Evolutionary conservation across 108 stramenopile species (phyloP).

Genomic region (Nitzschia palea): DNA sequence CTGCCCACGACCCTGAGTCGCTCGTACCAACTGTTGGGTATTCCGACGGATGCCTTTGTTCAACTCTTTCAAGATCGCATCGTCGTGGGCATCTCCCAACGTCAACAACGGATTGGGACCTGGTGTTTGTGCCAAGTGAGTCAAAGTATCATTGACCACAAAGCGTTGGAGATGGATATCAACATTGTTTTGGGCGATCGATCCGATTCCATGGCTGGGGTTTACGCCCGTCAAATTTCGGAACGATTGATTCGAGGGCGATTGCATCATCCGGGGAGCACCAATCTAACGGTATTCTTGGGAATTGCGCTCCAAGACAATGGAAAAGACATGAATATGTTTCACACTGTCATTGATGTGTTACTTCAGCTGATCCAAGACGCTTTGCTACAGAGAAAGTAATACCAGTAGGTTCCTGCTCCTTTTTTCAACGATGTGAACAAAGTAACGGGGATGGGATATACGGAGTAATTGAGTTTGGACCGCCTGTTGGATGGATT

Average conservation of each 20-base stretch:
- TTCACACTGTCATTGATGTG: constrained; percentile 23
- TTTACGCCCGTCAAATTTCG: constrained; percentile 47
- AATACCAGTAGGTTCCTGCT: too few species aligned
- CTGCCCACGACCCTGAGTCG: constrained; percentile 39
- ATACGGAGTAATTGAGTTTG: too few species aligned
- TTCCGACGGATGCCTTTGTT: constrained; percentile 43
- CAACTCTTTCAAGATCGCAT: constrained; percentile 54
- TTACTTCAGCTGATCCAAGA: constrained; percentile 24
- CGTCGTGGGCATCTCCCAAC: constrained; percentile 45
- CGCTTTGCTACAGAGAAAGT: constrained; percentile 11
- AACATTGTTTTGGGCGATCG: constrained; percentile 44
- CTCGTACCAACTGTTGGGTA: constrained; percentile 31
- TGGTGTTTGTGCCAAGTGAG: constrained; percentile 42
- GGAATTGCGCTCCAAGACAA: constrained; percentile 35
- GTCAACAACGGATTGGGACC: constrained; percentile 31
- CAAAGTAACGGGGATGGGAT: too few species aligned
- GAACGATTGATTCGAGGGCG: constrained; percentile 17
- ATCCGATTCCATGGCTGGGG: constrained; percentile 38
- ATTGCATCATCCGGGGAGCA: constrained; percentile 12
- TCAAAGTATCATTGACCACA: constrained; percentile 31
- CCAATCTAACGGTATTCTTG: constrained; percentile 28
- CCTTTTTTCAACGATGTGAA: too few species aligned
- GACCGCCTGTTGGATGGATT: too few species aligned
- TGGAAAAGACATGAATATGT: constrained; percentile 24
- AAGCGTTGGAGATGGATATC: constrained; percentile 31